Base-by-base conservation (phyloP, 495 filamentous ascomycete genomes). In the Aspergillus conjunctus region DNA sequence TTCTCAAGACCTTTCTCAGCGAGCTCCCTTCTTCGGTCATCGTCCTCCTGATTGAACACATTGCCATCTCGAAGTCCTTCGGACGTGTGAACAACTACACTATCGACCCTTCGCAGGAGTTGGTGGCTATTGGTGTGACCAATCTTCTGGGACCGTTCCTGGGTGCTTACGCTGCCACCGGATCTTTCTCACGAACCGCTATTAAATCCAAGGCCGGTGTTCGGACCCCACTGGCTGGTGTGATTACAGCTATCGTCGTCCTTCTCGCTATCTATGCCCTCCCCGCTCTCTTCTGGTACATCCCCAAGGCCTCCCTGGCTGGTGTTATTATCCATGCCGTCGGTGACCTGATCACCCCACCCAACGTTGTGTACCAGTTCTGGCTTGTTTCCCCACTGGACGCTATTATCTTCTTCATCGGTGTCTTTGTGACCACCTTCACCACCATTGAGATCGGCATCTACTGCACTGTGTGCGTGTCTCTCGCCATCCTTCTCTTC, bases 181-280 rank as follows among this genome's bases (percentile, higher is more conserved):
- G 94, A 6, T 98, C 95, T 12, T 98, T 98, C 81, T 96, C 92
- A 15, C 88, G 94, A 22, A 98, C 94, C 48, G 94, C 94, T 26
- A 98, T 98, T 79, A 97, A 98, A 75, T 93, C 92, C 1, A 98
- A 98, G 78, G 93, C 95, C 43, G 94, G 94, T 66, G 94, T 98
- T 2, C 87, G 93, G 6, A 96, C 92, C 12, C 94, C 94, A 0
- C 88, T 97, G 57, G 93, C 91, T 9, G 94, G 94, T 76, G 81
- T 93, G 21, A 93, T 98, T 62, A 98, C 94, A 8, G 93, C 90
- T 0, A 18, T 88, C 15, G 86, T 98, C 9, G 94, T 98, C 10
- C 83, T 98, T 0, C 79, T 98, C n/a, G 92, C 94, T 58, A 95
- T 97, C 71, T 98, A 98, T 68, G 91, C 91, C 17, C 80, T 98